phyloP scores from a whole-genome alignment of 495 filamentous ascomycete species.

The Aspergillus carlsbadensis region DNA sequence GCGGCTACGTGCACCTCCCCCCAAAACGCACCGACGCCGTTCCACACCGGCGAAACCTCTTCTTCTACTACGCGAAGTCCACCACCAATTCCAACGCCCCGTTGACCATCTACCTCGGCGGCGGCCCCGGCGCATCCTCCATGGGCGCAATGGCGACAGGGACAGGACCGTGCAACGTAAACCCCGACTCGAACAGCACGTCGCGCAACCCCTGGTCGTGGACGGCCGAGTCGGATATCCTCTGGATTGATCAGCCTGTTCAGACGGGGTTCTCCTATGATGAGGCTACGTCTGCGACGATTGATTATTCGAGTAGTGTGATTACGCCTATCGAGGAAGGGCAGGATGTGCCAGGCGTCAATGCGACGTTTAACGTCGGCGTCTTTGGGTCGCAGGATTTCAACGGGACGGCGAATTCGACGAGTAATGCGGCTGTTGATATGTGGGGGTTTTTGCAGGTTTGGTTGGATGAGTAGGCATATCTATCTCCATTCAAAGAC shows the following conservation, averaged over 20 bases:
- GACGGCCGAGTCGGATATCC: constrained; percentile 8
- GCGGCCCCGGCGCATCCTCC: constrained; percentile 10
- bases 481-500: not conserved
- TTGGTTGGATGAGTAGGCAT: constrained; percentile 39
- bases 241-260: constrained; percentile 13
- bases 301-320: not conserved
- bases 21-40: not conserved
- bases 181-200: constrained; percentile 10
- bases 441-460: constrained; percentile 50
- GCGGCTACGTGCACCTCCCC: constrained; percentile 14
- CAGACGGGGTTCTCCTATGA: constrained; percentile 16
- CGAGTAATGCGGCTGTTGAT: constrained; percentile 39
- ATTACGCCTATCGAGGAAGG: not conserved
- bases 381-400: constrained; percentile 46
- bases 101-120: constrained; percentile 9
- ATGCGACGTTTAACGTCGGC: constrained; percentile 49
- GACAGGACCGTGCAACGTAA: constrained; percentile 3
- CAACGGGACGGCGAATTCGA: constrained; percentile 42
- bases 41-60: not conserved
- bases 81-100: constrained; percentile 1
- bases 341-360: constrained; percentile 39
- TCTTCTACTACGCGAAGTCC: constrained; percentile 12
- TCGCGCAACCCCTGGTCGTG: constrained; percentile 10
- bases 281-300: not conserved
- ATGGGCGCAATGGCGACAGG: constrained; percentile 1